These are phyloP conservation scores for Paramyrothecium sp. DNA, from an alignment of 2,329 filamentous ascomycete genomes.

Conservation along the genomic window DNA sequence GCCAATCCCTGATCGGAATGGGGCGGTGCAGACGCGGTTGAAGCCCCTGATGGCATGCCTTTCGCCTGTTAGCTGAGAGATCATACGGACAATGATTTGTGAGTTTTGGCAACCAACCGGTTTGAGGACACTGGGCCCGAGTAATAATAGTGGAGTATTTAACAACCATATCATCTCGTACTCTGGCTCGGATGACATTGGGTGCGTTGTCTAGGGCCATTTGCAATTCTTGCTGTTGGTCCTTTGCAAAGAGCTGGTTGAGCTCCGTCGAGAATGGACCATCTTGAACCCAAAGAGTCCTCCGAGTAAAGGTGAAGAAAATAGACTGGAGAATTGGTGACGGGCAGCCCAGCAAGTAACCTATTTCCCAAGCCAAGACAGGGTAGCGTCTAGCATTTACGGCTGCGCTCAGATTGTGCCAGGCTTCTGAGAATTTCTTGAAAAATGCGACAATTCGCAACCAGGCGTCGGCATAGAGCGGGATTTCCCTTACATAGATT, in stretches of 20 bases:
- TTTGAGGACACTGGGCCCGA: not conserved
- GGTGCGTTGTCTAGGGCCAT: constrained; percentile 2
- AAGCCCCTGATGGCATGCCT: no score
- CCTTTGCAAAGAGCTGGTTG: constrained; percentile 19
- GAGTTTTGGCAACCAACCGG: not conserved
- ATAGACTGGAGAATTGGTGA: constrained; percentile 20
- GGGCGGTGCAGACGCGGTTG: no score
- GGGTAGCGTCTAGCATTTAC: constrained; percentile 21
- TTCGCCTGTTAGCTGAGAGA: no score
- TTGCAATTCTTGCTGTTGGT: constrained; percentile 18
- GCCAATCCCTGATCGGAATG: no score
- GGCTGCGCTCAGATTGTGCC: constrained; percentile 13
- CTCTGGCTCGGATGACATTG: not conserved
- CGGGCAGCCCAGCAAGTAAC: constrained; percentile 17
- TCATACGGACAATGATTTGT: no score
- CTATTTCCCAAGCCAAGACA: constrained; percentile 22
- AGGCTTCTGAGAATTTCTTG: constrained; percentile 13
- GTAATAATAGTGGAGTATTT: not conserved
- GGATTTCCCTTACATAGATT: constrained; percentile 8
- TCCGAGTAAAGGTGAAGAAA: constrained; percentile 27
- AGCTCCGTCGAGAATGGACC: constrained; percentile 11
- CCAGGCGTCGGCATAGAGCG: constrained; percentile 3
- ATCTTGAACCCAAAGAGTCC: constrained; percentile 20
- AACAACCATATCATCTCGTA: not conserved
- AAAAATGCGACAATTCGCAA: constrained; percentile 21